A percentile compares a stretch with the other conserved stretches of the same genome.
phyloP scores from a whole-genome alignment of 2,329 filamentous ascomycete genomes.

The Gnomoniopsis smithogilvyi region DNA sequence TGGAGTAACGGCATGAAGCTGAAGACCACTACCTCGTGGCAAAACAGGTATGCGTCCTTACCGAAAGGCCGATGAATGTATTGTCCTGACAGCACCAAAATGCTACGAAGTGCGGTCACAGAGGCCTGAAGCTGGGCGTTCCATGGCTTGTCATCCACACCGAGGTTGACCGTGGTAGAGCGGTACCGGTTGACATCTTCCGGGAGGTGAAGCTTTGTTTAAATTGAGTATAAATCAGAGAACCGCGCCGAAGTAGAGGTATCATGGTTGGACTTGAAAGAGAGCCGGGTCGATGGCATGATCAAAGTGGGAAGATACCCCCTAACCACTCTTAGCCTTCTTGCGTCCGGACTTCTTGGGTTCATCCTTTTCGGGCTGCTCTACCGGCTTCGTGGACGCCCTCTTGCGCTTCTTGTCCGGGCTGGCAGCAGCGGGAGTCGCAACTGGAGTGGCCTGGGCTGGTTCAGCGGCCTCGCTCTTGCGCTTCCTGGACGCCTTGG shows the following conservation, averaged over 20 bases:
- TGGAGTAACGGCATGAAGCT: too few relatives aligned
- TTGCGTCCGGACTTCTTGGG: conserved; percentile 59
- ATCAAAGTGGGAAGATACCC: conserved; percentile 25
- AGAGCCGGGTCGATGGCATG: conserved; percentile 29
- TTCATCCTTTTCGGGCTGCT: conserved; percentile 51
- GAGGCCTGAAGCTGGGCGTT: too few relatives aligned
- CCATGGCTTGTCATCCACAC: too few relatives aligned
- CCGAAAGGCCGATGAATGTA: too few relatives aligned
- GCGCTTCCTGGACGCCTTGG: conserved; percentile 49
- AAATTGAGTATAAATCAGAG: conserved; percentile 3
- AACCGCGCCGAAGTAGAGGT: conserved; percentile 22
- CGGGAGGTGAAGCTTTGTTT: background rate
- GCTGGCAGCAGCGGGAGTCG: conserved; percentile 38
- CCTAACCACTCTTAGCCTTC: conserved; percentile 47
- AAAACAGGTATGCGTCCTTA: too few relatives aligned
- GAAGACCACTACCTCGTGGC: too few relatives aligned
- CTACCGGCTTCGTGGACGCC: conserved; percentile 46
- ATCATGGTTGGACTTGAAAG: conserved; percentile 28
- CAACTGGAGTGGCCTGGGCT: conserved; percentile 33
- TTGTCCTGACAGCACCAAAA: too few relatives aligned
- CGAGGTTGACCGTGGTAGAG: too few relatives aligned
- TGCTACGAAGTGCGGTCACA: too few relatives aligned
- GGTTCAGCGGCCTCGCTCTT: conserved; percentile 47
- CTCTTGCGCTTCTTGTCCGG: conserved; percentile 64
- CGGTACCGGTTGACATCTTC: background rate